Conservation (phyloP, 2,329 filamentous ascomycete species). For the Orbilia quercus region DNA sequence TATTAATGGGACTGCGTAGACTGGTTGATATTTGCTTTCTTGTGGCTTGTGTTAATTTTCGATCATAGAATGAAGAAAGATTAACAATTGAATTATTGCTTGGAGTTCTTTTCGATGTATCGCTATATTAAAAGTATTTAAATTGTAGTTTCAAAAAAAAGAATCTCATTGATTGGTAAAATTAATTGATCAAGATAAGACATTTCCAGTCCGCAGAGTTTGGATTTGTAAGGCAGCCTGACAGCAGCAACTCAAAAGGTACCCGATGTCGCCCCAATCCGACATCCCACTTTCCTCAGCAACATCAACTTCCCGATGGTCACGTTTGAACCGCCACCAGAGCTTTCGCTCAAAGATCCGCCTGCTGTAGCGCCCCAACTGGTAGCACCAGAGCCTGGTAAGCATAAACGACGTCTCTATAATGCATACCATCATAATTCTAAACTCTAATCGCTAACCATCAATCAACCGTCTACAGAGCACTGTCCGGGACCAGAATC, state of each 20-base stretch:
- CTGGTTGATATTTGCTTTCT: not conserved
- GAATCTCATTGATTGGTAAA: slow-evolving; percentile 24
- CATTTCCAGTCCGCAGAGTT: slow-evolving; percentile 14
- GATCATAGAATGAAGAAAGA: not conserved
- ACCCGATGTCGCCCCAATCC: slow-evolving; percentile 23
- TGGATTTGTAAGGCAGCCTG: slow-evolving; percentile 48
- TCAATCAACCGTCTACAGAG: slow-evolving; percentile 66
- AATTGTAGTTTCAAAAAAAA: slow-evolving; percentile 24
- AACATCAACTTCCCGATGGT: slow-evolving; percentile 60
- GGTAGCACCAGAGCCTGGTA: slow-evolving; percentile 87
- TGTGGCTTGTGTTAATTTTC: not conserved
- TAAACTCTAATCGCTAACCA: slow-evolving; percentile 7
- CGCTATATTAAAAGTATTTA: slow-evolving; percentile 9
- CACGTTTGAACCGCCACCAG: slow-evolving; percentile 60
- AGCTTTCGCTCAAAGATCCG: slow-evolving; percentile 67
- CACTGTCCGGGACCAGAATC: slow-evolving; percentile 94
- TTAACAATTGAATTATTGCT: slow-evolving; percentile 4
- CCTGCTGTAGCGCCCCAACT: slow-evolving; percentile 83
- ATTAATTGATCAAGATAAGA: not conserved
- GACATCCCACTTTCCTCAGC: slow-evolving; percentile 33
- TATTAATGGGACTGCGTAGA: slow-evolving; percentile 46
- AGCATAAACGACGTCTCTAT: slow-evolving; percentile 12
- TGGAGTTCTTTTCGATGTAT: not conserved
- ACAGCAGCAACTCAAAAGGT: slow-evolving; percentile 42
- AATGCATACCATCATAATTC: slow-evolving; percentile 1